phyloP scores from a whole-genome alignment of 805 yeast species.

The Candida tibetensis region DNA sequence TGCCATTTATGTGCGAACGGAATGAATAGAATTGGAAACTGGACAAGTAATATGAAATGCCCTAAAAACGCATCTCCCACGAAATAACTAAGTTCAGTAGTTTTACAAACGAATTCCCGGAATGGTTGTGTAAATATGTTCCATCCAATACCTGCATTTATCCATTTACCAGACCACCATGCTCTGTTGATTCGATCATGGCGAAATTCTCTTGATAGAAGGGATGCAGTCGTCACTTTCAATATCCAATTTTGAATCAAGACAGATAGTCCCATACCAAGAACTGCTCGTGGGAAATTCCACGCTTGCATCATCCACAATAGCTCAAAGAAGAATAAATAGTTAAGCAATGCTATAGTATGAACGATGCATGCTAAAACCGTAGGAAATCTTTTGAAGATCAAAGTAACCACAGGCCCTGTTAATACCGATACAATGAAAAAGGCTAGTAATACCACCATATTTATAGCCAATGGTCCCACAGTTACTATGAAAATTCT shows the following conservation, averaged over 20 bases:
- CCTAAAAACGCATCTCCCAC: conserved; percentile 61
- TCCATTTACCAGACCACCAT: conserved; percentile 79
- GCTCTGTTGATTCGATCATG: conserved; percentile 61
- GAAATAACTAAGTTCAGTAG: conserved; percentile 65
- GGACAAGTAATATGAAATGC: conserved; percentile 55
- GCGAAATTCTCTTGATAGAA: conserved; percentile 61
- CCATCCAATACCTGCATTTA: conserved; percentile 61
- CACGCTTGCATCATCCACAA: conserved; percentile 69
- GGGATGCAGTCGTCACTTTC: conserved; percentile 45
- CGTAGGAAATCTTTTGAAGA: conserved; percentile 47
- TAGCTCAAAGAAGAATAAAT: conserved; percentile 56
- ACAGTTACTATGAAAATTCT: conserved; percentile 44
- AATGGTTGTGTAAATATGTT: conserved; percentile 57
- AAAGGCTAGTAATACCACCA: conserved; percentile 35
- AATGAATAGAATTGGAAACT: conserved; percentile 57
- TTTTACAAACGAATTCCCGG: conserved; percentile 62
- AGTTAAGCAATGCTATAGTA: conserved; percentile 47
- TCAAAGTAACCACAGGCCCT: conserved; percentile 50
- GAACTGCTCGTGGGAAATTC: conserved; percentile 55
- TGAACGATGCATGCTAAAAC: conserved; percentile 58
- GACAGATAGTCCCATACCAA: conserved; percentile 59
- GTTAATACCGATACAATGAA: conserved; percentile 44
- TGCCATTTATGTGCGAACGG: conserved; percentile 70
- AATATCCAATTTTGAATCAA: conserved; percentile 58
- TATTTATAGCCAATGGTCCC: conserved; percentile 48